Evolutionary conservation across 257 asterid species (phyloP).

Genomic region (Euphrasia confusa): DNA sequence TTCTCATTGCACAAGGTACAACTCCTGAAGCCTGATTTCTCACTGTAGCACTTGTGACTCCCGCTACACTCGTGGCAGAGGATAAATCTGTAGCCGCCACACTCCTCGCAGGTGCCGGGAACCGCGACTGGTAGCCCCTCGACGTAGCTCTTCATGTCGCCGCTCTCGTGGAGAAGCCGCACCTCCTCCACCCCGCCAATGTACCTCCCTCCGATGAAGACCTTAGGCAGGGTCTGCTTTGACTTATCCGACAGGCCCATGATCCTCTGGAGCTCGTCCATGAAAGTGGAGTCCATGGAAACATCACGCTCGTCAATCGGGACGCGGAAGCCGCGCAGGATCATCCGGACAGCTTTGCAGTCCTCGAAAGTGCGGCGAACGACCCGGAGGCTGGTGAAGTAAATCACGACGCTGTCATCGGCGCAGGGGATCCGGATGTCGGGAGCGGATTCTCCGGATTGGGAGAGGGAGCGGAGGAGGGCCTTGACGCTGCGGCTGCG

Average conservation of each 20-base stretch:
- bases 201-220: slow-evolving; percentile 88
- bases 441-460: slow-evolving; percentile 28
- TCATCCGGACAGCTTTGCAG: slow-evolving; percentile 63
- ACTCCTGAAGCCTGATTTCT: slow-evolving; percentile 66
- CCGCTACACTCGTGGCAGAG: slow-evolving; percentile 77
- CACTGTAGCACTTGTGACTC: slow-evolving; percentile 73
- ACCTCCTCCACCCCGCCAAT: slow-evolving; percentile 89
- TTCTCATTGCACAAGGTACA: slow-evolving; percentile 84
- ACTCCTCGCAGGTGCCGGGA: slow-evolving; percentile 62
- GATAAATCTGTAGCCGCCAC: slow-evolving; percentile 71
- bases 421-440: slow-evolving; percentile 60
- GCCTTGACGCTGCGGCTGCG: slow-evolving; percentile 61
- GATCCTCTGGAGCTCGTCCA: slow-evolving; percentile 69
- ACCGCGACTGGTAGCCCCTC: slow-evolving; percentile 57
- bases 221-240: slow-evolving; percentile 58
- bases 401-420: slow-evolving; percentile 63
- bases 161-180: slow-evolving; percentile 72
- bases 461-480: slow-evolving; percentile 53
- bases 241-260: slow-evolving; percentile 45
- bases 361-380: slow-evolving; percentile 86
- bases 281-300: slow-evolving; percentile 70
- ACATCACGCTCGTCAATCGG: slow-evolving; percentile 84
- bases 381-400: slow-evolving; percentile 78
- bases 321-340: slow-evolving; percentile 65
- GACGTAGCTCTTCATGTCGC: slow-evolving; percentile 68